These are phyloP conservation scores for Sergeia podlipaevii DNA, from an alignment of 208 protist genomes.

Conservation along the genomic window DNA sequence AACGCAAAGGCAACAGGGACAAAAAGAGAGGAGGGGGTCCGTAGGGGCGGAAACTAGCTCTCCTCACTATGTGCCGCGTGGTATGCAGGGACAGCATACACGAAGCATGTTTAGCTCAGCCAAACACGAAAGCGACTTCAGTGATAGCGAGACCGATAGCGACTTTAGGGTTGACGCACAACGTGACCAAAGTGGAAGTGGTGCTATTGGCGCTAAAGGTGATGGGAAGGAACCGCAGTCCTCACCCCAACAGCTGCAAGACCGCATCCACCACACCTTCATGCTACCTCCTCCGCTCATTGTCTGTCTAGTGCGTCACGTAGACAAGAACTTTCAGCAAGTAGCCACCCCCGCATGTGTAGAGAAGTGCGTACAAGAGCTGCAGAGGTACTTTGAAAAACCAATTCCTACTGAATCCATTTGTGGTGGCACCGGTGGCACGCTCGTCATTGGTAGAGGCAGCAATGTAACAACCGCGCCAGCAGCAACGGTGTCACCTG, in stretches of 20 bases:
- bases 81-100: too few relatives aligned
- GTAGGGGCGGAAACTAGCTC: not conserved
- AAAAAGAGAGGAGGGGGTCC: too few relatives aligned
- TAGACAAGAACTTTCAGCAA: constrained; percentile 29
- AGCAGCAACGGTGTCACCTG: constrained; percentile 4
- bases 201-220: too few relatives aligned
- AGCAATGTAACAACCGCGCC: not conserved
- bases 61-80: constrained; percentile 1
- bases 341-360: constrained; percentile 49
- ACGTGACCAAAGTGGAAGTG: too few relatives aligned
- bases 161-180: too few relatives aligned
- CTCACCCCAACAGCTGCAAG: too few relatives aligned
- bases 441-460: not conserved
- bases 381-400: constrained; percentile 46
- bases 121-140: too few relatives aligned
- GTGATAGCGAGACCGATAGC: too few relatives aligned
- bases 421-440: too few relatives aligned
- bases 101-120: too few relatives aligned
- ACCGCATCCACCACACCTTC: constrained; percentile 17
- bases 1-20: too few relatives aligned
- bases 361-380: constrained; percentile 52
- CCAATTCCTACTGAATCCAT: constrained; percentile 9
- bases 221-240: too few relatives aligned
- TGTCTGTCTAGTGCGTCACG: constrained; percentile 60
- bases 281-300: constrained; percentile 42